Percentiles rank a stretch among this genome's conserved stretches.
phyloP scores from a whole-genome alignment of 495 filamentous ascomycete genomes.

The Daldinia caldariorum region DNA sequence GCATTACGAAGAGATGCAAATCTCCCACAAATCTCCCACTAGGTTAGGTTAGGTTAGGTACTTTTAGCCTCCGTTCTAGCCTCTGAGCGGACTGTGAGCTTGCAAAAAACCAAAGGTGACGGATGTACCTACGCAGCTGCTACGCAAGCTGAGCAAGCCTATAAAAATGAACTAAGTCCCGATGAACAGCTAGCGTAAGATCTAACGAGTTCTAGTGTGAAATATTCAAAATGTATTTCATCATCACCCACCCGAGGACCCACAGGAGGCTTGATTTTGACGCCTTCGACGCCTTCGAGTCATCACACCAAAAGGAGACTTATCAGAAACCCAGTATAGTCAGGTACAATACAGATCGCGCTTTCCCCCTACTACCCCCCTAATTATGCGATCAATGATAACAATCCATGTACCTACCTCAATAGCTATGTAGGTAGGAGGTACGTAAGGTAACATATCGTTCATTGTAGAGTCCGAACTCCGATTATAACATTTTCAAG shows the following conservation, averaged over 20 bases:
- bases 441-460: too few species aligned
- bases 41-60: too few species aligned
- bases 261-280: conserved; percentile 28
- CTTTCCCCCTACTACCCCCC: neutral
- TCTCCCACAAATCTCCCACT: neutral
- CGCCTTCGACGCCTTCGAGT: conserved; percentile 28
- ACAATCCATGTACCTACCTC: neutral
- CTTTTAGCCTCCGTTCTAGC: too few species aligned
- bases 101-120: neutral
- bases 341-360: too few species aligned
- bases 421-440: conserved; percentile 13
- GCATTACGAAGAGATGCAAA: neutral
- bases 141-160: too few species aligned
- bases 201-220: conserved; percentile 6
- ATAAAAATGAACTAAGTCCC: neutral
- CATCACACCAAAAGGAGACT: conserved; percentile 17
- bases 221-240: conserved; percentile 11
- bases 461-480: conserved; percentile 28
- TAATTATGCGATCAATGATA: neutral
- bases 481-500: conserved; percentile 27
- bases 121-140: neutral
- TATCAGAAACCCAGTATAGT: conserved; percentile 14
- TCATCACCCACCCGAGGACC: conserved; percentile 32
- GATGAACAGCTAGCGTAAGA: neutral
- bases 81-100: neutral